phyloP scores from a whole-genome alignment of 2,329 filamentous ascomycete species.

The Colletotrichum lentis region DNA sequence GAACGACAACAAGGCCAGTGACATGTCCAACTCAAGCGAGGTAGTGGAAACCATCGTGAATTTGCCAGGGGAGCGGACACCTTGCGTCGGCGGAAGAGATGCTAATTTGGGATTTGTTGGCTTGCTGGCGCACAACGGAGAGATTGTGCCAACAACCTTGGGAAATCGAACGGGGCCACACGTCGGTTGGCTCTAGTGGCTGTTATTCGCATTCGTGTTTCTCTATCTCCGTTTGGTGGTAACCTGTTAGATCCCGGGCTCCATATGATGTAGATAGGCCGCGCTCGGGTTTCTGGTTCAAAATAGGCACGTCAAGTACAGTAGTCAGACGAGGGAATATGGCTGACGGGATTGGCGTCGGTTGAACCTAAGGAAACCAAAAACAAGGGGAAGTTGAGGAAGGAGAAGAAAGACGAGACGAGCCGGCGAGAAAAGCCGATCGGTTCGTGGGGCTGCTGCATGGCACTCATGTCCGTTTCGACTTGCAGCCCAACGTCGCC shows the following conservation, averaged over 20 bases:
- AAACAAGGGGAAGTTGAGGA: not conserved
- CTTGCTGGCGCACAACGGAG: not conserved
- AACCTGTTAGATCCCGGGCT: not conserved
- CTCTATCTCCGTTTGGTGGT: not conserved
- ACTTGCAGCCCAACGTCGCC: conserved; percentile 1
- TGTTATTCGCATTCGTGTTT: not conserved
- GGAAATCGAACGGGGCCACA: not conserved
- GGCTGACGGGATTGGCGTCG: conserved; percentile 12
- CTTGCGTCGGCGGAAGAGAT: not conserved
- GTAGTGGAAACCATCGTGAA: not conserved
- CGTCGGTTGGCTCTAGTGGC: not conserved
- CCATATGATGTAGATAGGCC: conserved; percentile 12
- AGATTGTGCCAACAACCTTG: not conserved
- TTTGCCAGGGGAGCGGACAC: not conserved
- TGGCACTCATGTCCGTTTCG: conserved; percentile 4
- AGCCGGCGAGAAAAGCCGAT: conserved; percentile 2
- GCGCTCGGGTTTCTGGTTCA: not conserved
- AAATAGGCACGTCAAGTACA: conserved; percentile 6
- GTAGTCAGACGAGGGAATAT: conserved; percentile 1
- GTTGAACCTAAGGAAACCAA: conserved; percentile 2
- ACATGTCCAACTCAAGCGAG: conserved; percentile 3
- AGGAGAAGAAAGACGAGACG: not conserved
- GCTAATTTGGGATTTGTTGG: conserved; percentile 16
- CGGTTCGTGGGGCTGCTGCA: not conserved
- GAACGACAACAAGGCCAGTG: not conserved